A percentile compares a stretch with the other conserved stretches of the same genome.
Evolutionary conservation across 306 rosid species (phyloP).

Genomic region (Comarum palustre): DNA sequence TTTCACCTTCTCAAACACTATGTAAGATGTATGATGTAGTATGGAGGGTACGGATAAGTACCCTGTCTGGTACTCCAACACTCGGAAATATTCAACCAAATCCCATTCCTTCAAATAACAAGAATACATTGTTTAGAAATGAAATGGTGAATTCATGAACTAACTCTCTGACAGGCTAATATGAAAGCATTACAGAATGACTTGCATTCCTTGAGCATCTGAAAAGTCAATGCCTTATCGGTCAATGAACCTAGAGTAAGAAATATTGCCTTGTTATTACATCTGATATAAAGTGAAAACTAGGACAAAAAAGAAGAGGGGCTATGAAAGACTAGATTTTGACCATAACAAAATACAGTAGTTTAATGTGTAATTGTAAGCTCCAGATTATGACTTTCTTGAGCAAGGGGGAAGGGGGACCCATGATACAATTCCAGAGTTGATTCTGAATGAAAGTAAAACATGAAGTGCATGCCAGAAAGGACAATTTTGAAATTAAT

Average conservation of each 20-base stretch:
- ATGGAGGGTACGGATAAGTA: constrained; percentile 32
- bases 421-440: too few species aligned
- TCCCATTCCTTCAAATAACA: constrained; percentile 81
- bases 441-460: too few species aligned
- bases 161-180: constrained; percentile 21
- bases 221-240: constrained; percentile 98
- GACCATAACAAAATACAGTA: neutral
- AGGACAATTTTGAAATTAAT: neutral
- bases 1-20: neutral
- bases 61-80: constrained; percentile 96
- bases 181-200: constrained; percentile 60
- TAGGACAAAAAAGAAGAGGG: neutral
- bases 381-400: too few species aligned
- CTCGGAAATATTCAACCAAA: constrained; percentile 87
- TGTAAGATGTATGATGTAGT: constrained; percentile 8
- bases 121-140: constrained; percentile 22
- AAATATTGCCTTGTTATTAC: neutral
- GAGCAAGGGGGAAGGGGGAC: too few species aligned
- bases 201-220: constrained; percentile 96
- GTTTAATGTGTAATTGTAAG: too few species aligned
- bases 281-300: neutral
- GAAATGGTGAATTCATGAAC: constrained; percentile 26
- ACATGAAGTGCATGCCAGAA: too few species aligned
- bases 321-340: neutral
- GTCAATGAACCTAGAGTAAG: constrained; percentile 70